Conservation (phyloP, 1,284 basidiomycete species). For the Entoloma clypeatum region DNA sequence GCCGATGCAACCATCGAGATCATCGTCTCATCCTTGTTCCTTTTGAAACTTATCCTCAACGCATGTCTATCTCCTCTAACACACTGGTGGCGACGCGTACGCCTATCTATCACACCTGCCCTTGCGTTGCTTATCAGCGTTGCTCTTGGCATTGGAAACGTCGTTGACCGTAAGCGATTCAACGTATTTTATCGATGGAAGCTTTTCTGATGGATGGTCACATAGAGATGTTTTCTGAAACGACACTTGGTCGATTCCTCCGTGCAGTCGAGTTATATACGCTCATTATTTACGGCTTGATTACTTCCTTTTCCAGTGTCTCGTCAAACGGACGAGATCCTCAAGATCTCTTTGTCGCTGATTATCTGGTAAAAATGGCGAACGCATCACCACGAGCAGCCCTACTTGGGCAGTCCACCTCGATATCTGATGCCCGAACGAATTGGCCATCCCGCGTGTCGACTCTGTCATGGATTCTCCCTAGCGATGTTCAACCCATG, state of each 20-base stretch:
- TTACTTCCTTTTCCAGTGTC: slow-evolving; percentile 45
- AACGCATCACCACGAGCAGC: no score
- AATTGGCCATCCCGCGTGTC: no score
- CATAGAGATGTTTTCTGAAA: slow-evolving; percentile 68
- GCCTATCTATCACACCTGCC: slow-evolving; percentile 50
- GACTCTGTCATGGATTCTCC: no score
- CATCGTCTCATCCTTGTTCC: slow-evolving; percentile 52
- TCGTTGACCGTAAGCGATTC: slow-evolving; percentile 52
- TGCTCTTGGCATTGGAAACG: slow-evolving; percentile 52
- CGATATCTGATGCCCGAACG: no score
- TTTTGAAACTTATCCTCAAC: slow-evolving; percentile 62
- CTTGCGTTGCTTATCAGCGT: slow-evolving; percentile 49
- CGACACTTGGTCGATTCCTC: slow-evolving; percentile 64
- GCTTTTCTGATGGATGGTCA: no score
- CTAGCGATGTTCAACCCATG: no score
- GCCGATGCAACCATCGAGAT: slow-evolving; percentile 57
- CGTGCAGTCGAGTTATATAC: slow-evolving; percentile 65
- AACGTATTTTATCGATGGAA: no score
- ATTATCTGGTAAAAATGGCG: no score
- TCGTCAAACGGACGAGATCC: slow-evolving; percentile 10
- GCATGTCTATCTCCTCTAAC: slow-evolving; percentile 40
- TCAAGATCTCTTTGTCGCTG: no score
- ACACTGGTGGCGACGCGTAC: slow-evolving; percentile 42
- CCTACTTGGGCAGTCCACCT: no score
- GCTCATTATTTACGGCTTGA: slow-evolving; percentile 53